A percentile compares a stretch with the other conserved stretches of the same genome.
Conservation (phyloP, 305 asterid species). For the Fraxinus velutina region DNA sequence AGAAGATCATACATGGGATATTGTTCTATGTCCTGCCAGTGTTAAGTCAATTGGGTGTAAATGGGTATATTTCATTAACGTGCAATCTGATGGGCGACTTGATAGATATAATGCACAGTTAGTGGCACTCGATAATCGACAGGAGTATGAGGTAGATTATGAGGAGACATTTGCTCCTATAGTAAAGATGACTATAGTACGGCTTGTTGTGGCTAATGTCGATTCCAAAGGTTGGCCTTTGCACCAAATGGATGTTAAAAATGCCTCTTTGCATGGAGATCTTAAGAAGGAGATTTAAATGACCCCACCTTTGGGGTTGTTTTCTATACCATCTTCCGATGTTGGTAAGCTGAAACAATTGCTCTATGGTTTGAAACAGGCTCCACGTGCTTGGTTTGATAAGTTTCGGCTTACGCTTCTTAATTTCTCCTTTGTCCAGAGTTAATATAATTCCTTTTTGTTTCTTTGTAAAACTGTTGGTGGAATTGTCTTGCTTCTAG, state of each 20-base stretch:
- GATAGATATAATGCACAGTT: not conserved
- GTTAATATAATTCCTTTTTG: not conserved
- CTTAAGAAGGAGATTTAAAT: not conserved
- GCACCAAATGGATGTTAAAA: no score
- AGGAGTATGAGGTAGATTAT: not conserved
- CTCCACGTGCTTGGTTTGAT: not conserved
- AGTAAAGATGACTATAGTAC: not conserved
- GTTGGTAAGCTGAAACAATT: not conserved
- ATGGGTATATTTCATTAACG: not conserved
- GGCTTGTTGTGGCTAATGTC: not conserved
- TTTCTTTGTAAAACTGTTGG: not conserved
- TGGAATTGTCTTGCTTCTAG: not conserved
- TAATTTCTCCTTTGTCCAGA: not conserved
- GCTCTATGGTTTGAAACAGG: not conserved
- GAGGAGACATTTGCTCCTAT: not conserved
- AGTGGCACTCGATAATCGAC: not conserved
- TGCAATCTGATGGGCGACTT: not conserved
- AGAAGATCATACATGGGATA: not conserved
- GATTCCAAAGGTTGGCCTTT: not conserved
- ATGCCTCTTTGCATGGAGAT: not conserved
- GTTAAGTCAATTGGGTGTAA: not conserved
- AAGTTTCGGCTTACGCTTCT: not conserved
- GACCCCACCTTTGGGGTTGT: not conserved
- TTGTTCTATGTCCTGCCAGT: not conserved
- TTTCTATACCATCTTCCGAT: not conserved